Evolutionary conservation across 371 early-diverging fungal species (phyloP).

Genomic region (Syncephalastrum racemosum): DNA sequence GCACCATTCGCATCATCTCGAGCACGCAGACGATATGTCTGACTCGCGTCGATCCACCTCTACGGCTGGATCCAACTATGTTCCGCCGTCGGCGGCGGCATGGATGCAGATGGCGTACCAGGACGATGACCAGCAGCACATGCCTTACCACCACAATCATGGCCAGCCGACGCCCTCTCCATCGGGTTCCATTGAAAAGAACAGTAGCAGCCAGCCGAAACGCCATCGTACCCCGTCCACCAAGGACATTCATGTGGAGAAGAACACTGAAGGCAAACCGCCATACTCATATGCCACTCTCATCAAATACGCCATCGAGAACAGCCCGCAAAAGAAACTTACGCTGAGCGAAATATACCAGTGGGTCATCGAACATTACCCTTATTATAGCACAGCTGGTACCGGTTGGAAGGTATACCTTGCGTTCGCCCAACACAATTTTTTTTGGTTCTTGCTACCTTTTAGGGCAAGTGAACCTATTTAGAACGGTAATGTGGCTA

Average conservation of each 20-base stretch:
- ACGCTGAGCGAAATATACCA: constrained; percentile 89
- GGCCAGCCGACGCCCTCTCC: constrained; percentile 23
- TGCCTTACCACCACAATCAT: constrained; percentile 15
- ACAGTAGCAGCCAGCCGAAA: constrained; percentile 8
- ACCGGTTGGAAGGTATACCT: constrained; percentile 77
- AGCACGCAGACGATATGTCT: too few species aligned
- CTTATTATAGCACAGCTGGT: constrained; percentile 72
- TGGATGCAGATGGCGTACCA: constrained; percentile 9
- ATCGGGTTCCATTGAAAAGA: constrained; percentile 13
- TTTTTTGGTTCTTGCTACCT: constrained; percentile 45
- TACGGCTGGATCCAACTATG: constrained; percentile 2
- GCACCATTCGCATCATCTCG: constrained; percentile 6
- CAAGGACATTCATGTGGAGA: constrained; percentile 29
- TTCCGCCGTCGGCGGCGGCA: neutral
- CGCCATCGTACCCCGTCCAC: constrained; percentile 18
- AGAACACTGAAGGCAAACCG: constrained; percentile 59
- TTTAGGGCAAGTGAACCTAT: constrained; percentile 62
- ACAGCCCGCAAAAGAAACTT: constrained; percentile 66
- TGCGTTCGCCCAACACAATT: constrained; percentile 67
- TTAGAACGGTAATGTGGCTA: constrained; percentile 67
- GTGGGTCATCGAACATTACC: constrained; percentile 76
- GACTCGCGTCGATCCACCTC: constrained; percentile 16
- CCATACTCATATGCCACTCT: constrained; percentile 88
- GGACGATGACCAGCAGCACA: neutral
- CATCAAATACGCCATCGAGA: constrained; percentile 84